A percentile compares a stretch with the other conserved stretches of the same genome.
These are phyloP conservation scores for Spathaspora sp. DNA, from an alignment of 805 yeast species.

Conservation along the genomic window DNA sequence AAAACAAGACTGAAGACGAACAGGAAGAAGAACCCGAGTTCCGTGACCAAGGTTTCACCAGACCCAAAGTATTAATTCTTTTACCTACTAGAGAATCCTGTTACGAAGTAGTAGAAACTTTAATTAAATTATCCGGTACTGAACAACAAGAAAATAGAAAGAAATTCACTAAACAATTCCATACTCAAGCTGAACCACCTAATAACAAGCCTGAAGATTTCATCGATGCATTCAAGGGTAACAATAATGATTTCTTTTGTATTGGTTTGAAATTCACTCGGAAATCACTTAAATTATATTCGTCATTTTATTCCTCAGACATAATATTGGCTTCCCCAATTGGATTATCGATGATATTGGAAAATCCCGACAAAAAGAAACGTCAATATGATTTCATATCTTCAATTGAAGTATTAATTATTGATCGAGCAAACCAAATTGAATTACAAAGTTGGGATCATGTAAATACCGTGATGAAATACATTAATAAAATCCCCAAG, in stretches of 20 bases:
- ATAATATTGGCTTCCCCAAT: slow-evolving; percentile 87
- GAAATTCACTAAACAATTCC: slow-evolving; percentile 71
- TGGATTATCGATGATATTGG: slow-evolving; percentile 74
- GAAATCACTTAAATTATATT: slow-evolving; percentile 77
- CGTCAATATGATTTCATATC: slow-evolving; percentile 79
- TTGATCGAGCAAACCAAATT: slow-evolving; percentile 83
- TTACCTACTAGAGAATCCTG: slow-evolving; percentile 83
- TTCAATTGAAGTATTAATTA: slow-evolving; percentile 76
- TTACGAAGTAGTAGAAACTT: slow-evolving; percentile 57
- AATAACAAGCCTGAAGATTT: slow-evolving; percentile 79
- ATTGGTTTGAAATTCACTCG: slow-evolving; percentile 89
- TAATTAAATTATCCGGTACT: slow-evolving; percentile 61
- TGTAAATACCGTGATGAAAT: slow-evolving; percentile 58
- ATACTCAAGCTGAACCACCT: slow-evolving; percentile 44
- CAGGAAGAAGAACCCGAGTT: slow-evolving; percentile 54
- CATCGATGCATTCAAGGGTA: slow-evolving; percentile 75
- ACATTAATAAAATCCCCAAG: slow-evolving; percentile 73
- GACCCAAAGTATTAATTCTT: slow-evolving; percentile 82
- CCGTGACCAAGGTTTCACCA: slow-evolving; percentile 92
- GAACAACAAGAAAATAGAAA: slow-evolving; percentile 78
- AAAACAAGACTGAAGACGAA: slow-evolving; percentile 35
- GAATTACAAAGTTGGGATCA: slow-evolving; percentile 95
- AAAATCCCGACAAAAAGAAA: slow-evolving; percentile 51
- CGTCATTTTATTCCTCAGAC: slow-evolving; percentile 83
- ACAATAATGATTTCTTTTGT: slow-evolving; percentile 87